phyloP scores from a whole-genome alignment of 2,329 filamentous ascomycete species.

The Pseudogymnoascus sp. region DNA sequence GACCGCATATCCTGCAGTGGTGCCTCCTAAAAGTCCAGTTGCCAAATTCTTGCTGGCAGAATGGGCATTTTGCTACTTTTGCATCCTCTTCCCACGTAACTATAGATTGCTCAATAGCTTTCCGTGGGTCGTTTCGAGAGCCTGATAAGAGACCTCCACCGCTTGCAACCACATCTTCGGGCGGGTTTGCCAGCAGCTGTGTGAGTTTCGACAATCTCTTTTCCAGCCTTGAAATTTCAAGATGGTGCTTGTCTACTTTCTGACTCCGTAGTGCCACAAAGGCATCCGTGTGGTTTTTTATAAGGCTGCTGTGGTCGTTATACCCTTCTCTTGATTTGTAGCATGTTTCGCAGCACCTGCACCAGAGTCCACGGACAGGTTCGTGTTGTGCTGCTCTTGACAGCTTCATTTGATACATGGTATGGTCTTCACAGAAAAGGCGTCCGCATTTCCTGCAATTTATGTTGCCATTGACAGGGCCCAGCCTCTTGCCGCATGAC shows the following conservation, averaged over 20 bases:
- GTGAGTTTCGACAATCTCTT: constrained; percentile 89
- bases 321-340: constrained; percentile 96
- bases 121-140: constrained; percentile 63
- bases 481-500: constrained; percentile 71
- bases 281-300: constrained; percentile 62
- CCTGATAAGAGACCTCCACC: constrained; percentile 48
- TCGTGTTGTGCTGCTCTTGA: constrained; percentile 85
- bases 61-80: constrained; percentile 72
- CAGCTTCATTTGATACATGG: constrained; percentile 99
- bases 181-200: constrained; percentile 68
- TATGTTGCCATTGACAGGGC: constrained; percentile 71
- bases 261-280: constrained; percentile 68
- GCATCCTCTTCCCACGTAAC: constrained; percentile 94
- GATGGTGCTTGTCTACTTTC: constrained; percentile 72
- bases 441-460: constrained; percentile 92
- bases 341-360: constrained; percentile 95
- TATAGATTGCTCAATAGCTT: constrained; percentile 79
- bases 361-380: constrained; percentile 85
- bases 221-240: constrained; percentile 84
- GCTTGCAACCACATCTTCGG: constrained; percentile 53
- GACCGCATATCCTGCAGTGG: constrained; percentile 88
- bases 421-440: constrained; percentile 94
- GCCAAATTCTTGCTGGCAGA: constrained; percentile 92
- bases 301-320: constrained; percentile 72
- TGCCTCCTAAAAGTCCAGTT: constrained; percentile 88